Base-by-base conservation (phyloP, 345 rosid species). In the Hypericum perforatum region DNA sequence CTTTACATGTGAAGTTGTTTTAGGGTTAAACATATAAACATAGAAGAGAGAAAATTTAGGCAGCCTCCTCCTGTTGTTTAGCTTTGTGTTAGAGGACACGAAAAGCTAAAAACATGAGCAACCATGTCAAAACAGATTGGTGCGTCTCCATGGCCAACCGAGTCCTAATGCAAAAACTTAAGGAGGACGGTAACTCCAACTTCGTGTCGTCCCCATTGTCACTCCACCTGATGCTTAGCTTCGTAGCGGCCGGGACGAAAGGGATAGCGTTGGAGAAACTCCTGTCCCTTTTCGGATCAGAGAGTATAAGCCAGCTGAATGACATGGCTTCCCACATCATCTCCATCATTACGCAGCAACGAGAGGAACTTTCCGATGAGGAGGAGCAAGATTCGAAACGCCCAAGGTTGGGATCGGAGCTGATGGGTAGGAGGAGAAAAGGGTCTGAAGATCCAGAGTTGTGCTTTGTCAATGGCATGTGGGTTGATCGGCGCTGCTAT, bases 201-300 rank as follows among this genome's bases (percentile, higher is more conserved):
- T 61, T 61, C 39, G 52, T 45, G 39, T 43, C 43, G 3, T 61
- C 65, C 39, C 65, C 65, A 37, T 45, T 52, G 11, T 44, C 58
- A 9, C 3, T 61, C 16, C 58, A 38, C 38, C 6, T 39, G 5
- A 22, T 53, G 40, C 39, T 44, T n/a, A 43, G 45, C 45, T 45
- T 61, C 13, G 51, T 52, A 7, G 58, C 65, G 11, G 58, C 43
- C 0, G 65, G 65, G 9, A 16, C 58, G 9, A 61, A 16, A 53
- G 65, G 58, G 8, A 2, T 2, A 5, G 44, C 64, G 11, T 45
- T 43, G 32, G 51, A 52, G 14, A 37, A 51, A 15, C 37, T 52
- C 9, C 64, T 60, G 36, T 16, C 37, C 5, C 15, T 60, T 37
- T 41, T 60, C 50, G 57, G 64, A 3, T 44, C 37, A 1, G 36